These are phyloP conservation scores for Themeda triandra DNA, from an alignment of 176 grass and related monocot genomes.

Conservation along the genomic window DNA sequence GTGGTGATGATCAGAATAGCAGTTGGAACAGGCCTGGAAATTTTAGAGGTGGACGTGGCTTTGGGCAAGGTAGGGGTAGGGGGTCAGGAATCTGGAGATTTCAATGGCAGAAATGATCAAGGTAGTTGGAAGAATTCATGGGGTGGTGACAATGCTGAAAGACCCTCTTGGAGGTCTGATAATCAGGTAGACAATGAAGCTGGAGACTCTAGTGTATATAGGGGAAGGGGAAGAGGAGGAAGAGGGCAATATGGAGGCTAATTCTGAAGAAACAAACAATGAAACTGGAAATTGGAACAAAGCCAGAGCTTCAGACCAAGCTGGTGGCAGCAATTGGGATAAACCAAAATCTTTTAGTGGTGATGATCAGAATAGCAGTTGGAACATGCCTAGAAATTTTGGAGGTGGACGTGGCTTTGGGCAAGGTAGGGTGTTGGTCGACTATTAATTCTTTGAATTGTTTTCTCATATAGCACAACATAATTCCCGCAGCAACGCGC, in stretches of 20 bases:
- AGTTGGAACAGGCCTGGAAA: slow-evolving; percentile 43
- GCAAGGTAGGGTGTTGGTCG: too few species aligned
- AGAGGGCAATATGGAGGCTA: slow-evolving; percentile 54
- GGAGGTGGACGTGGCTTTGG: too few species aligned
- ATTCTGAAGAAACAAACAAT: too few species aligned
- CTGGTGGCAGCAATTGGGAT: too few species aligned
- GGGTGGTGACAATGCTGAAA: slow-evolving; percentile 31
- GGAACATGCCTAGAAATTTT: too few species aligned
- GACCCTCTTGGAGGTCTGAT: slow-evolving; percentile 39
- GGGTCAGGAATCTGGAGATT: slow-evolving; percentile 38
- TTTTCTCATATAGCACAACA: too few species aligned
- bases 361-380: too few species aligned
- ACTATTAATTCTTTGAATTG: too few species aligned
- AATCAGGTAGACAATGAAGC: slow-evolving; percentile 25
- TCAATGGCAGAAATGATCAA: slow-evolving; percentile 26
- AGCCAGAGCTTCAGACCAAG: too few species aligned
- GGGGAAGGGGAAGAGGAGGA: slow-evolving; percentile 45
- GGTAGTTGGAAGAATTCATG: slow-evolving; percentile 40
- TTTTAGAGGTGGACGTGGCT: slow-evolving; percentile 39
- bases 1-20: slow-evolving; percentile 37
- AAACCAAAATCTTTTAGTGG: too few species aligned
- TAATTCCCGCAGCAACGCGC: too few species aligned
- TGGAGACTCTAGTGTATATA: slow-evolving; percentile 40
- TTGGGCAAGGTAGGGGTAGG: slow-evolving; percentile 34
- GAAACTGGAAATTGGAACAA: too few species aligned